These are phyloP conservation scores for Xylaria sp. DNA, from an alignment of 2,329 filamentous ascomycete species.

Conservation along the genomic window DNA sequence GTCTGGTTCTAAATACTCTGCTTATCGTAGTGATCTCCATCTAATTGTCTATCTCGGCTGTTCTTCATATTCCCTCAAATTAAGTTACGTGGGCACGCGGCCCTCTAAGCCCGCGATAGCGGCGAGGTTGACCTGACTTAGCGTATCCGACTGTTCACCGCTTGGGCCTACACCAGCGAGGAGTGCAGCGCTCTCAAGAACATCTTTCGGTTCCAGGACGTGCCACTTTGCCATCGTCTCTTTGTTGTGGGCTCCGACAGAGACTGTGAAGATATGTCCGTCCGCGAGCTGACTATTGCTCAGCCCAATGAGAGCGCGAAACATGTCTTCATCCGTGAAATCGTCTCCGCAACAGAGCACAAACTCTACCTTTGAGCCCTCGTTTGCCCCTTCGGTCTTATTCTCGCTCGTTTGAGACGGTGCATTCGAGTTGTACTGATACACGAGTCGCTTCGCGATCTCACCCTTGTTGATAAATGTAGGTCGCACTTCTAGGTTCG, in stretches of 20 bases:
- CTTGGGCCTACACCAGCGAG: slow-evolving; percentile 58
- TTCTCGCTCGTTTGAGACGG: slow-evolving; percentile 43
- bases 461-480: slow-evolving; percentile 98
- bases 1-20: neutral
- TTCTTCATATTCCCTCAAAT: neutral
- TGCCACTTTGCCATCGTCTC: slow-evolving; percentile 92
- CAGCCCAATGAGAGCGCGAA: slow-evolving; percentile 77
- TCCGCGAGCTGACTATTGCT: slow-evolving; percentile 63
- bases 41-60: neutral
- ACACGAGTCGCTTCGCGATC: slow-evolving; percentile 85
- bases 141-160: slow-evolving; percentile 52
- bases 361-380: slow-evolving; percentile 75
- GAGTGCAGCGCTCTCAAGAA: slow-evolving; percentile 74
- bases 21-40: neutral
- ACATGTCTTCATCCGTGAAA: slow-evolving; percentile 97
- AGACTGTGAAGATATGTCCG: slow-evolving; percentile 86
- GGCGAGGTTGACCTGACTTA: slow-evolving; percentile 66
- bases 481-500: slow-evolving; percentile 95
- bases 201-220: slow-evolving; percentile 86
- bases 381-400: slow-evolving; percentile 54
- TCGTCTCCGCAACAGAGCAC: slow-evolving; percentile 93
- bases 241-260: slow-evolving; percentile 91
- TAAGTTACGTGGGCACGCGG: slow-evolving; percentile 53
- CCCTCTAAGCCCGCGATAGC: slow-evolving; percentile 65
- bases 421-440: slow-evolving; percentile 69